Percentiles rank a stretch among this genome's conserved stretches.
Conservation (phyloP, 2,329 filamentous ascomycete genomes). For the Aspergillus novoparasiticus region DNA sequence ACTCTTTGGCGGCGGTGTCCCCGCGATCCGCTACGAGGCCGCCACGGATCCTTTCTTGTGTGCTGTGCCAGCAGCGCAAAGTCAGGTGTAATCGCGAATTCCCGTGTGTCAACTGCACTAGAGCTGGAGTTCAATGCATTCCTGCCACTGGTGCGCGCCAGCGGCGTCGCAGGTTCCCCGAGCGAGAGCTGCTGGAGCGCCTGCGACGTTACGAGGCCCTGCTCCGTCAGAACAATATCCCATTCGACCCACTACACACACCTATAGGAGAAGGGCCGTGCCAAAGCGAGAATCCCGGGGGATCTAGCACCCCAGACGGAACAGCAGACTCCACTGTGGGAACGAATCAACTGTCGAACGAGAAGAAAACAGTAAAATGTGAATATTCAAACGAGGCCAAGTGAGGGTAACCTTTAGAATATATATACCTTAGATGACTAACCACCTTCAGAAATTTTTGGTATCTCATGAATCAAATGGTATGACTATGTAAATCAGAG, state of each 20-base stretch:
- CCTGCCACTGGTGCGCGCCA: slow-evolving; percentile 41
- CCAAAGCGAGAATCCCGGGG: slow-evolving; percentile 13
- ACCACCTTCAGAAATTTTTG: slow-evolving; percentile 48
- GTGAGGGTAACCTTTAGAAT: slow-evolving; percentile 5
- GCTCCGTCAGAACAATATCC: slow-evolving; percentile 65
- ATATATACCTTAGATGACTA: slow-evolving; percentile 7
- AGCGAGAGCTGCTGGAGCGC: slow-evolving; percentile 70
- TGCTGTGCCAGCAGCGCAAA: slow-evolving; percentile 64
- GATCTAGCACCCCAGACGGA: not conserved
- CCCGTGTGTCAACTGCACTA: slow-evolving; percentile 71
- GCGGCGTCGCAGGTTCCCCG: slow-evolving; percentile 65
- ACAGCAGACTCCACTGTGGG: not conserved
- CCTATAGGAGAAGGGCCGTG: slow-evolving; percentile 15
- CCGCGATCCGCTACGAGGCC: not conserved
- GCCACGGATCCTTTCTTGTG: slow-evolving; percentile 53
- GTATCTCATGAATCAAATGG: slow-evolving; percentile 49
- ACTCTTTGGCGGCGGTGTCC: not conserved
- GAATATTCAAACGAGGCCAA: slow-evolving; percentile 16
- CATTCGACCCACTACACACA: slow-evolving; percentile 66
- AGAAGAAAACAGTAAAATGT: not conserved
- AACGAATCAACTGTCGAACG: not conserved
- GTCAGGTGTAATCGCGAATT: slow-evolving; percentile 72
- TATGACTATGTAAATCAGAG: slow-evolving; percentile 24
- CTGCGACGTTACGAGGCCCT: slow-evolving; percentile 69
- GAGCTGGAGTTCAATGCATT: slow-evolving; percentile 58